Percentiles rank a stretch among this genome's conserved stretches.
These are phyloP conservation scores for Circinella umbellata DNA, from an alignment of 371 early-diverging fungal species.

Conservation along the genomic window DNA sequence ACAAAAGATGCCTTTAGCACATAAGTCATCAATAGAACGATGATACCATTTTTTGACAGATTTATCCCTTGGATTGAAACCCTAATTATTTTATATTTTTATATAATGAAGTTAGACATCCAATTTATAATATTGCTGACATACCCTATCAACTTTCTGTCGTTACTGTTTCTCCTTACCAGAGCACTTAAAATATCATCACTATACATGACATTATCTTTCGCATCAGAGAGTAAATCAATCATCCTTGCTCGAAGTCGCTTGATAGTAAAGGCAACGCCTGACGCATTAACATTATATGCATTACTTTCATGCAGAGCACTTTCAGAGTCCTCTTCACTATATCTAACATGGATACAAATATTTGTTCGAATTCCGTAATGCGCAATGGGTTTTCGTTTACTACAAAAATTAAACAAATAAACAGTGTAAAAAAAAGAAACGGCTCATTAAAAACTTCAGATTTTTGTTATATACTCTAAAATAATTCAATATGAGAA, in stretches of 20 bases:
- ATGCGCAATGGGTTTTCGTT: slow-evolving; percentile 28
- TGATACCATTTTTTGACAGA: slow-evolving; percentile 38
- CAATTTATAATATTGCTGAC: no score
- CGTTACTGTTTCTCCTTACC: slow-evolving; percentile 25
- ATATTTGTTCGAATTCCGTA: slow-evolving; percentile 34
- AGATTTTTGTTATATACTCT: background rate
- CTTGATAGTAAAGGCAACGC: slow-evolving; percentile 22
- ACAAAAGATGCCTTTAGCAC: background rate
- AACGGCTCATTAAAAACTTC: background rate
- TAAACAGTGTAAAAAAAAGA: no score
- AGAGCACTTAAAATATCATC: slow-evolving; percentile 40
- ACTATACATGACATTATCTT: slow-evolving; percentile 28
- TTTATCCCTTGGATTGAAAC: slow-evolving; percentile 26
- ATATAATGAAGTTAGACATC: no score
- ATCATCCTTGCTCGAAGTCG: slow-evolving; percentile 20
- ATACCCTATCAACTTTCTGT: no score
- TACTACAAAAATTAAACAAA: slow-evolving; percentile 7
- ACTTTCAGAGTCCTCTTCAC: background rate
- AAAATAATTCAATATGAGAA: background rate
- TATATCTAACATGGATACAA: slow-evolving; percentile 38
- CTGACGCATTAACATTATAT: slow-evolving; percentile 35
- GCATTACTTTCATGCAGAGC: background rate
- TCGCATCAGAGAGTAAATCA: slow-evolving; percentile 30
- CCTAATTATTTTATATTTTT: slow-evolving; percentile 20
- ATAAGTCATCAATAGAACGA: slow-evolving; percentile 28